Evolutionary conservation across 805 yeast genomes (phyloP).

Genomic region (Deakozyma indianensis): DNA sequence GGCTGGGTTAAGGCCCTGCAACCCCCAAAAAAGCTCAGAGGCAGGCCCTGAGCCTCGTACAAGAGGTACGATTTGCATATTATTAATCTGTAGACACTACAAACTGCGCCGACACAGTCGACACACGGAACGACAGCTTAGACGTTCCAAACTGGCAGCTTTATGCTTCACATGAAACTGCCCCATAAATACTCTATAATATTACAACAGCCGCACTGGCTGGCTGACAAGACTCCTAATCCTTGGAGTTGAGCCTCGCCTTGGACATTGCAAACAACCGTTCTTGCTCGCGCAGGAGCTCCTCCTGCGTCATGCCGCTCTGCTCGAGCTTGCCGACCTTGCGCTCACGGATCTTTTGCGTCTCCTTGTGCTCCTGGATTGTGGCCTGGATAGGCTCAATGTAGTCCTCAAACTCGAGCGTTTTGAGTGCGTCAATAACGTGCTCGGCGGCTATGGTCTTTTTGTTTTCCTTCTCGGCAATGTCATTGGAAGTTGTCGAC

Average conservation of each 20-base stretch:
- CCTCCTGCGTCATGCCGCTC: conserved; percentile 86
- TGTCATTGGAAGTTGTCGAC: conserved; percentile 86
- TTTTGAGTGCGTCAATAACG: conserved; percentile 76
- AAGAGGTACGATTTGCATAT: too few relatives aligned
- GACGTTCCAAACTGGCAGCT: too few relatives aligned
- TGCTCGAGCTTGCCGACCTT: conserved; percentile 87
- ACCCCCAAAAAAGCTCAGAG: neutral
- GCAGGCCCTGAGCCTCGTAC: too few relatives aligned
- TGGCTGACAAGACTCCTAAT: neutral
- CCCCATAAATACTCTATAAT: neutral
- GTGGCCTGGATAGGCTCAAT: conserved; percentile 69
- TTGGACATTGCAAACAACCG: conserved; percentile 46
- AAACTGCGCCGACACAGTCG: too few relatives aligned
- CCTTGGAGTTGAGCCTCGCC: neutral
- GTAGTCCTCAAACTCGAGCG: conserved; percentile 76
- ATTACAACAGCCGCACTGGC: too few relatives aligned
- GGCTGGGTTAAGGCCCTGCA: conserved; percentile 14
- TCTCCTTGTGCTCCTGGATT: conserved; percentile 74
- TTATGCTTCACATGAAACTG: neutral
- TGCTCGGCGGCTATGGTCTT: conserved; percentile 96
- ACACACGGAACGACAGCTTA: too few relatives aligned
- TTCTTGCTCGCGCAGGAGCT: conserved; percentile 80
- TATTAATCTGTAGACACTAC: too few relatives aligned
- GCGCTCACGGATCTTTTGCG: conserved; percentile 71
- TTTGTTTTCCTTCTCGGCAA: conserved; percentile 90